Percentiles rank a stretch among this genome's conserved stretches.
Conservation (phyloP, 2,329 filamentous ascomycete species). For the Pestalotiopsis sp. region DNA sequence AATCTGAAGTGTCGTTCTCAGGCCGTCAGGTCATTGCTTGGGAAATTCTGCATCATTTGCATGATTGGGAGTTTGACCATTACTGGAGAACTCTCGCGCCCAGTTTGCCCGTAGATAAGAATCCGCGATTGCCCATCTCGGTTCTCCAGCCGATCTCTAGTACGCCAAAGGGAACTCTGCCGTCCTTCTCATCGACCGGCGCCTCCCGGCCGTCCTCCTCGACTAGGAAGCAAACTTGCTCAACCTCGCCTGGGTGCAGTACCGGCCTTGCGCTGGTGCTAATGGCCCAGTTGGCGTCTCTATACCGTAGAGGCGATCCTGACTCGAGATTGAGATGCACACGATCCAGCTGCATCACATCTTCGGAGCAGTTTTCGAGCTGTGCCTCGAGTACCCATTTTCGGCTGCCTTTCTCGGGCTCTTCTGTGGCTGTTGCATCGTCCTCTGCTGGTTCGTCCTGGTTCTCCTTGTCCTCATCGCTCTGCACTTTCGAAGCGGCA, state of each 20-base stretch:
- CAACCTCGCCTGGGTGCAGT: slow-evolving; percentile 64
- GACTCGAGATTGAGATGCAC: slow-evolving; percentile 44
- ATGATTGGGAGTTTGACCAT: slow-evolving; percentile 11
- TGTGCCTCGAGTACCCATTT: slow-evolving; percentile 88
- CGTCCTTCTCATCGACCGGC: slow-evolving; percentile 56
- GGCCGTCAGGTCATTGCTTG: slow-evolving; percentile 12
- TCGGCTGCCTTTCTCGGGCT: slow-evolving; percentile 26
- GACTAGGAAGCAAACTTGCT: slow-evolving; percentile 68
- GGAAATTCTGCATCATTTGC: background rate
- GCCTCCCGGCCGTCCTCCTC: slow-evolving; percentile 42
- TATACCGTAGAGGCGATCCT: slow-evolving; percentile 51
- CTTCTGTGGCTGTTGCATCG: background rate
- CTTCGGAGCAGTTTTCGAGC: slow-evolving; percentile 91
- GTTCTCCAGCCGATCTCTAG: slow-evolving; percentile 87
- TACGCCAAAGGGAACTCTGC: slow-evolving; percentile 73
- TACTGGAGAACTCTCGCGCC: slow-evolving; percentile 48
- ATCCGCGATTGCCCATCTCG: slow-evolving; percentile 87
- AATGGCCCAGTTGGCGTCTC: slow-evolving; percentile 60
- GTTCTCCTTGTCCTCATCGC: slow-evolving; percentile 3
- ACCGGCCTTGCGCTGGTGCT: slow-evolving; percentile 51
- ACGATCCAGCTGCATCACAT: slow-evolving; percentile 68
- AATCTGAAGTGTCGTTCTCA: slow-evolving; percentile 4
- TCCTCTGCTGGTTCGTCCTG: slow-evolving; percentile 29
- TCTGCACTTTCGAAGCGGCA: slow-evolving; percentile 26
- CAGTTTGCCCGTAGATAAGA: slow-evolving; percentile 83